Base-by-base conservation (phyloP, 177 flowering plant genomes). In the Tripterygium wilfordii region DNA sequence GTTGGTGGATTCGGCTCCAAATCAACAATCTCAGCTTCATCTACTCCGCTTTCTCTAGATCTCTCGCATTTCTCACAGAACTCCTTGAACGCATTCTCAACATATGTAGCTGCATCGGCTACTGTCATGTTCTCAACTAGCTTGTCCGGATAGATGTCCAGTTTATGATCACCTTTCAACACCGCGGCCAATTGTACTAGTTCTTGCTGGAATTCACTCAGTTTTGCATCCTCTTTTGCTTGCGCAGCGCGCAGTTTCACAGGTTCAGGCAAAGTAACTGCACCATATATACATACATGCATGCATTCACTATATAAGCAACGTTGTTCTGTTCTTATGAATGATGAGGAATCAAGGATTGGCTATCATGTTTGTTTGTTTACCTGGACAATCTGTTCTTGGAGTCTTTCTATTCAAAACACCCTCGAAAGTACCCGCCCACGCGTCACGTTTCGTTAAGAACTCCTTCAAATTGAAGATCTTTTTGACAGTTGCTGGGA, bases 321-420 rank as follows among this genome's bases (percentile, higher is more conserved):
- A 5, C 4, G 4, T 5, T 35, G 14, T 35, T 5, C 14, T 35
- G 14, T 10, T 35, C 14, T 35, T 7, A 15, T 35, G 16, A 13
- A 6, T n/a, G n/a, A n/a, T n/a, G n/a, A n/a, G n/a, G n/a, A n/a
- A n/a, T n/a, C n/a, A n/a, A 30, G n/a, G n/a, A n/a, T n/a, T n/a
- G n/a, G n/a, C n/a, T n/a, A n/a, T n/a, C n/a, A n/a, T n/a, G n/a
- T n/a, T n/a, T 24, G 28, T 8, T 10, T 22, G 16, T 25, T 36
- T 32, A 84, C 92, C 80, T 61, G 88, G 92, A 53, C 92, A 84
- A 31, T 82, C 86, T 8, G 66, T 60, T 66, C 94, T 71, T 15
- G 94, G 86, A 36, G 43, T 68, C 2, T 21, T 55, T 29, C 77
- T 54, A 10, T 57, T 79, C 21, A 79, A 16, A 30, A 77, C 63